Base-by-base conservation (phyloP, 2,329 filamentous ascomycete species). In the Fusarium sacchari region DNA sequence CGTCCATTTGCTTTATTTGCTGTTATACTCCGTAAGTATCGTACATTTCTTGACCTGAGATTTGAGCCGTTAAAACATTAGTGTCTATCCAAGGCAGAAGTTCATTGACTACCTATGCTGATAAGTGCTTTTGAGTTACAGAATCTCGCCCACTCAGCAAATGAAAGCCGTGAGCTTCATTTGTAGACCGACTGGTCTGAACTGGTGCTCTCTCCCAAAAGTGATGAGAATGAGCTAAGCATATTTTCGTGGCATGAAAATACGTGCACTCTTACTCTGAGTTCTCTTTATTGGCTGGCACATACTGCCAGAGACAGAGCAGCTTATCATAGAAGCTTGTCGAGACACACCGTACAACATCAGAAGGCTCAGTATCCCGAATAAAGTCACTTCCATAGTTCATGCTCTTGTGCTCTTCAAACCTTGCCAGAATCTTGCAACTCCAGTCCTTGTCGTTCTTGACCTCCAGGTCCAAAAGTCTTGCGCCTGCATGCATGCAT, bases 351-450 rank as follows among this genome's bases (percentile, higher is more conserved):
- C 84, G 75, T 40, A 86, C 63, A 12, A 82, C 62, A 8, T 69
- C 64, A 1, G 65, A 57, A 7, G 17, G 75, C 59, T 78, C 76
- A 12, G 60, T 58, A 30, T 64, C 77, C 4, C 86, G 86, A 73
- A 88, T 86, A 66, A 90, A 88, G 81, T 95, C 95, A 76, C 93
- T 94, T 12, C 92, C 95, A 80, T 98, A 98, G 78, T 97, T 97
- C 94, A 98, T 97, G 80, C 94, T 97, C 83, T 93, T 86, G 80
- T 98, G 95, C 79, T 96, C 93, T 75, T 94, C 92, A 78, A 97
- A 97, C 59, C 87, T 88, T 0, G 88, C 91, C 52, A 95, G 74
- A 3, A 96, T 85, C 47, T 88, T 84, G 64, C 96, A 91, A 3
- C 78, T 79, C 88, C 92, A 94, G 24, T 72, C 71, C n/a, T 63